A percentile compares a stretch with the other conserved stretches of the same genome.
Evolutionary conservation across 345 rosid genomes (phyloP).

Genomic region (Lumnitzera littorea): DNA sequence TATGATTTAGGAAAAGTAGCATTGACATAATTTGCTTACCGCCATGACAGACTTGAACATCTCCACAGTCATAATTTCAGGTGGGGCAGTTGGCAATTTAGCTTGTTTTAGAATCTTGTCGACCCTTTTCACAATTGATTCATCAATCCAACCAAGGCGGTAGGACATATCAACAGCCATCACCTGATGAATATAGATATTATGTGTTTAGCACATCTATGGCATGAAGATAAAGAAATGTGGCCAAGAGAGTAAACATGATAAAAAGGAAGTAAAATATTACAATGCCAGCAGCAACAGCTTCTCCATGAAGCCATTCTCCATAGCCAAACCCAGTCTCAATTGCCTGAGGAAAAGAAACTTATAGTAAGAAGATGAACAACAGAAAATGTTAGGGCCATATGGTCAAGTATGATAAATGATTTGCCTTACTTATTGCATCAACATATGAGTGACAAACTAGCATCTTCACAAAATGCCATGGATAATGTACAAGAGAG

Average conservation of each 20-base stretch:
- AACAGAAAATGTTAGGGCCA: background rate
- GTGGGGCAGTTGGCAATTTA: conserved; percentile 68
- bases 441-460: no score
- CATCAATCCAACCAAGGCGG: conserved; percentile 97
- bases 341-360: conserved; percentile 57
- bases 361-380: background rate
- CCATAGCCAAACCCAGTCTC: conserved; percentile 95
- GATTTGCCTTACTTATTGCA: background rate
- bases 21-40: conserved; percentile 34
- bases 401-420: background rate
- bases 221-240: background rate
- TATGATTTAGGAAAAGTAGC: background rate
- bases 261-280: conserved; percentile 5
- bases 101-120: conserved; percentile 54
- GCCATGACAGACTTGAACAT: conserved; percentile 97
- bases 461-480: no score
- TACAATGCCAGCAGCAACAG: conserved; percentile 97
- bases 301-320: conserved; percentile 98
- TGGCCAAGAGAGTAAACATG: background rate
- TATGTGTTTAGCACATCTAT: conserved; percentile 7
- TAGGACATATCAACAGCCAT: conserved; percentile 99
- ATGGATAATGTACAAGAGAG: no score
- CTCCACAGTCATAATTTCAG: conserved; percentile 78
- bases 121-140: conserved; percentile 65
- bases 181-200: conserved; percentile 36